A percentile compares a stretch with the other conserved stretches of the same genome.
These are phyloP conservation scores for Atkinsonella texensis DNA, from an alignment of 2,329 filamentous ascomycete genomes.

Conservation along the genomic window DNA sequence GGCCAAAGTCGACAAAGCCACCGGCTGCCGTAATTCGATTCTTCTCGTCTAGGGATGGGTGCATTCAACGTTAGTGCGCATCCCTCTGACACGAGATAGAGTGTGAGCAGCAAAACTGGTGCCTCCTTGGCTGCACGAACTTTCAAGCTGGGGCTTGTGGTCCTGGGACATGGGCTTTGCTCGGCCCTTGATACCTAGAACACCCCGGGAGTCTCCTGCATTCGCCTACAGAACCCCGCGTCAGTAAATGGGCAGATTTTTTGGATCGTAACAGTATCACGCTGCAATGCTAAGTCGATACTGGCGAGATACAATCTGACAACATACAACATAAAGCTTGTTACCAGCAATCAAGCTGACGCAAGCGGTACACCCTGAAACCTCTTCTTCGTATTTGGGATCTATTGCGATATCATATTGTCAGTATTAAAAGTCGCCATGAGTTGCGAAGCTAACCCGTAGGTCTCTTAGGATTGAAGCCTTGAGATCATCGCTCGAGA, in stretches of 20 bases:
- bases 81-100: background rate
- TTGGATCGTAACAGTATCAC: background rate
- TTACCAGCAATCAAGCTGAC: slow-evolving; percentile 79
- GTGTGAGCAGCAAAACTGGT: background rate
- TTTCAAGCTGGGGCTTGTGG: slow-evolving; percentile 98
- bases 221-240: slow-evolving; percentile 55
- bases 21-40: slow-evolving; percentile 90
- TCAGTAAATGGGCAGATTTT: slow-evolving; percentile 9
- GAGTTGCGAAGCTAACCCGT: background rate
- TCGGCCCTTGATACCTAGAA: slow-evolving; percentile 90
- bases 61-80: slow-evolving; percentile 1
- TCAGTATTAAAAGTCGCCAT: slow-evolving; percentile 1
- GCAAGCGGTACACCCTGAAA: slow-evolving; percentile 93
- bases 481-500: no score
- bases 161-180: slow-evolving; percentile 98
- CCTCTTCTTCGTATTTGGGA: slow-evolving; percentile 92
- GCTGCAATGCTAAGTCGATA: background rate
- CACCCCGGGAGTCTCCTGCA: slow-evolving; percentile 88
- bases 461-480: background rate
- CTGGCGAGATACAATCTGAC: background rate
- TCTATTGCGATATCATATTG: slow-evolving; percentile 40
- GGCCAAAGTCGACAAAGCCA: slow-evolving; percentile 95
- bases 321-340: slow-evolving; percentile 88
- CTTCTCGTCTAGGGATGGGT: slow-evolving; percentile 60
- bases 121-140: slow-evolving; percentile 33